These are phyloP conservation scores for Peniophora sp. DNA, from an alignment of 1,284 basidiomycete species.

Conservation along the genomic window DNA sequence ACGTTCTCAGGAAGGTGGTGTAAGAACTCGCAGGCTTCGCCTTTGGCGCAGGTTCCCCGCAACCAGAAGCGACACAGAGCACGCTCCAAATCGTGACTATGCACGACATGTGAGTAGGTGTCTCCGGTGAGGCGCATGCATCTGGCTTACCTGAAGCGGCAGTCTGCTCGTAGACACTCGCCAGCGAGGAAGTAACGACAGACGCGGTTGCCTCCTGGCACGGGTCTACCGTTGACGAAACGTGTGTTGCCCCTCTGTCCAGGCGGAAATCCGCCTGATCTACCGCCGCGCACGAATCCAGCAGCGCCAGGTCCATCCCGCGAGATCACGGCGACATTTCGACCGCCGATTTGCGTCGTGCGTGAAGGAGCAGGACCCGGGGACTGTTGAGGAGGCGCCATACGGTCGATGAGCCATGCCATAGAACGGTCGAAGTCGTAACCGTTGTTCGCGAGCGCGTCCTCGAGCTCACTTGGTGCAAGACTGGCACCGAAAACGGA, in stretches of 20 bases:
- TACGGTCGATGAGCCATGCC: conserved; percentile 82
- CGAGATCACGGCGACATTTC: conserved; percentile 53
- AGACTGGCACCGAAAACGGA: conserved; percentile 89
- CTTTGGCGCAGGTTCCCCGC: conserved; percentile 91
- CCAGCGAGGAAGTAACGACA: conserved; percentile 96
- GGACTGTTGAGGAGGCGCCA: conserved; percentile 31
- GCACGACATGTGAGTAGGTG: conserved; percentile 4
- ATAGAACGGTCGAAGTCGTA: conserved; percentile 96
- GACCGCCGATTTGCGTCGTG: conserved; percentile 53
- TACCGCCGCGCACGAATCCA: conserved; percentile 31
- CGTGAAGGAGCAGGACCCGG: conserved; percentile 28
- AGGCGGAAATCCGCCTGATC: conserved; percentile 32
- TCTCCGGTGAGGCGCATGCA: conserved; percentile 2
- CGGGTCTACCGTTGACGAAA: conserved; percentile 51
- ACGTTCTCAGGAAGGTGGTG: conserved; percentile 82
- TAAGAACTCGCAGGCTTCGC: conserved; percentile 85
- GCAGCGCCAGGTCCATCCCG: conserved; percentile 35
- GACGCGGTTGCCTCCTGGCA: conserved; percentile 62
- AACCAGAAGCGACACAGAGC: conserved; percentile 98
- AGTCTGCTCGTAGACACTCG: conserved; percentile 92
- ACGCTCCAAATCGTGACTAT: conserved; percentile 83
- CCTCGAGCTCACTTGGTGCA: conserved; percentile 86
- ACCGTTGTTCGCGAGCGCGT: conserved; percentile 79
- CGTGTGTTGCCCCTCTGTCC: conserved; percentile 38
- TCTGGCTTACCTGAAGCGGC: conserved; percentile 81